These are phyloP conservation scores for Brassica nigra DNA, from an alignment of 345 rosid genomes.

Conservation along the genomic window DNA sequence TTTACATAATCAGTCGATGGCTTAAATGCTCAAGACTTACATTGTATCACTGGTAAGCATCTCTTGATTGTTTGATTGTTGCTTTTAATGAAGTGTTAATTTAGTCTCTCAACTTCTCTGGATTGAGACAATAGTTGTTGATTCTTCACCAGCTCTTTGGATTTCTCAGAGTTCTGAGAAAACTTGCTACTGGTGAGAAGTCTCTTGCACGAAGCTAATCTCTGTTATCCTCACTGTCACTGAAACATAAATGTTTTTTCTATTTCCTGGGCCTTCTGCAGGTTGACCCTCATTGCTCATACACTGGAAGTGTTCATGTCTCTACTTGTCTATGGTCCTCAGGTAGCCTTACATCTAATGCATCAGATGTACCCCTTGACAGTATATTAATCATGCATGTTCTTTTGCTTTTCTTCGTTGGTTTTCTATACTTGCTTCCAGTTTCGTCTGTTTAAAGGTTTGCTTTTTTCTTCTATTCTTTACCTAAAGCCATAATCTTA, in stretches of 20 bases:
- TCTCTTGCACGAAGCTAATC: conserved; percentile 11
- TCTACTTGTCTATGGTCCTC: conserved; percentile 72
- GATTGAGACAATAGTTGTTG: conserved; percentile 63
- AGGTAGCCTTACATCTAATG: conserved; percentile 50
- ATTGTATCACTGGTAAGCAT: too few species aligned
- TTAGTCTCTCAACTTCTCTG: too few species aligned
- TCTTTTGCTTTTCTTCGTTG: conserved; percentile 52
- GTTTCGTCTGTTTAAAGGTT: conserved; percentile 69
- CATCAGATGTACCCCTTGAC: conserved; percentile 1
- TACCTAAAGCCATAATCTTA: not conserved
- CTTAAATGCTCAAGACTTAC: too few species aligned
- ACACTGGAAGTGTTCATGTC: conserved; percentile 60
- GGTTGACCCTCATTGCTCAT: conserved; percentile 99
- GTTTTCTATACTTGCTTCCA: conserved; percentile 62
- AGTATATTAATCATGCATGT: not conserved
- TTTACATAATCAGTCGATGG: too few species aligned
- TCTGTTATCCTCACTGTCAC: conserved; percentile 17
- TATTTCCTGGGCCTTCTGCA: conserved; percentile 42
- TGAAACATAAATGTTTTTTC: conserved; percentile 6
- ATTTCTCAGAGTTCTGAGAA: conserved; percentile 66
- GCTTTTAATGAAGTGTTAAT: too few species aligned
- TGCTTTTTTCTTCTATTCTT: conserved; percentile 18
- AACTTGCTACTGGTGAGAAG: conserved; percentile 74
- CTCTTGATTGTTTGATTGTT: too few species aligned
- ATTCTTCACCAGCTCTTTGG: conserved; percentile 83